Evolutionary conservation across 2,329 filamentous ascomycete genomes (phyloP).

Genomic region (Emmonsiellopsis sp.): DNA sequence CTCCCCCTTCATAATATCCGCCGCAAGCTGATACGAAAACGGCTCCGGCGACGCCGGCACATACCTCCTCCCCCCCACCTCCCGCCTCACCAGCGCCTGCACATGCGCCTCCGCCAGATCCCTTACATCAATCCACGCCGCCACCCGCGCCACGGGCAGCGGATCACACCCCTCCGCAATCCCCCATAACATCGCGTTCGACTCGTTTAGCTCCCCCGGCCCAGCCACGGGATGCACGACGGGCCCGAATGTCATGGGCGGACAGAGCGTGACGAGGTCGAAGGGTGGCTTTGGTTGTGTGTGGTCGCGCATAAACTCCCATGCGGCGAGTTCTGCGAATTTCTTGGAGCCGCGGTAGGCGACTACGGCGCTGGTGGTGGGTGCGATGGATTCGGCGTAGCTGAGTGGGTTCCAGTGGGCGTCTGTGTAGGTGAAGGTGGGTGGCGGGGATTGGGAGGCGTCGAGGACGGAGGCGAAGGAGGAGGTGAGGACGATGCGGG

Average conservation of each 20-base stretch:
- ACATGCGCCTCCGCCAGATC: constrained; percentile 40
- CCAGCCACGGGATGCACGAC: constrained; percentile 25
- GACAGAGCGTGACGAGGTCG: constrained; percentile 39
- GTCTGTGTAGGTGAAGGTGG: constrained; percentile 18
- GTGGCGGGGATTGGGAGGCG: constrained; percentile 1
- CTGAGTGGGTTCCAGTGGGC: constrained; percentile 25
- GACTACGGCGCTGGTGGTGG: constrained; percentile 12
- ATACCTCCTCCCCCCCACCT: constrained; percentile 34
- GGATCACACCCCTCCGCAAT: constrained; percentile 29
- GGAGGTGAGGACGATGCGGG: constrained; percentile 21
- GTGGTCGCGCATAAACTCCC: constrained; percentile 22
- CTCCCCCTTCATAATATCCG: constrained; percentile 32
- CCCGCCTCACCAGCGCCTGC: constrained; percentile 30
- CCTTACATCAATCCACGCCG: constrained; percentile 41
- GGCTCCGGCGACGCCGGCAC: constrained; percentile 33
- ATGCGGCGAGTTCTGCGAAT: constrained; percentile 20
- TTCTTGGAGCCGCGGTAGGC: constrained; percentile 27
- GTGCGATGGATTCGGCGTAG: constrained; percentile 19
- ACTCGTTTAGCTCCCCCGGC: constrained; percentile 34
- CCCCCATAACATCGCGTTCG: constrained; percentile 35
- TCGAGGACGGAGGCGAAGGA: constrained; percentile 23
- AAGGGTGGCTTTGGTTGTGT: constrained; percentile 26
- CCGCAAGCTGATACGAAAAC: constrained; percentile 40
- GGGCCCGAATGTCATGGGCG: constrained; percentile 40
- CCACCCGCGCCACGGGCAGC: constrained; percentile 32